phyloP scores from a whole-genome alignment of 306 rosid species.

The Cucurbita maxima region DNA sequence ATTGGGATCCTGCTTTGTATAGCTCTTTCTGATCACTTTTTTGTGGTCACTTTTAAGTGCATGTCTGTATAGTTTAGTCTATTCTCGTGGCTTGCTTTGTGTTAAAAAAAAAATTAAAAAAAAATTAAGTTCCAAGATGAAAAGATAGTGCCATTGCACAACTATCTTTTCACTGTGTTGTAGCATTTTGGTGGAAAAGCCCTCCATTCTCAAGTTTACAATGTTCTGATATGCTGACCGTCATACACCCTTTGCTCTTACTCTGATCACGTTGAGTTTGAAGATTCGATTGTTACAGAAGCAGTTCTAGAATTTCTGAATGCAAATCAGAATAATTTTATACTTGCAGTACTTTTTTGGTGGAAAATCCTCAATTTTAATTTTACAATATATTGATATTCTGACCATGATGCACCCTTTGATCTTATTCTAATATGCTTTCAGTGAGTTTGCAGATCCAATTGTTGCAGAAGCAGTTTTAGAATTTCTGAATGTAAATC shows the following conservation, averaged over 20 bases:
- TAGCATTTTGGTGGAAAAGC: neutral
- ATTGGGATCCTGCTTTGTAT: neutral
- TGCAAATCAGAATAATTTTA: slow-evolving; percentile 53
- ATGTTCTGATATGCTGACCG: neutral
- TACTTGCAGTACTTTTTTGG: slow-evolving; percentile 2
- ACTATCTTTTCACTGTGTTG: neutral
- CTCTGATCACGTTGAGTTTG: slow-evolving; percentile 59
- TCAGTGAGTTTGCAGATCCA: slow-evolving; percentile 93
- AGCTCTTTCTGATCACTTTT: neutral
- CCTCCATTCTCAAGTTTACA: neutral
- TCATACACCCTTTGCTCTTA: neutral
- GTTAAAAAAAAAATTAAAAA: neutral
- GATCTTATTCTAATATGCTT: slow-evolving; percentile 17
- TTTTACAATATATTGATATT: neutral
- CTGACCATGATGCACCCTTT: neutral
- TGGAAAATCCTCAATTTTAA: neutral
- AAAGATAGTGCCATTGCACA: neutral
- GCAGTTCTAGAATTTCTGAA: slow-evolving; percentile 69
- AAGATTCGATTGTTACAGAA: slow-evolving; percentile 72
- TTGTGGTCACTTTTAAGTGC: neutral
- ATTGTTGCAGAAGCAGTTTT: slow-evolving; percentile 70
- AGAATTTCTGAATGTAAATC: slow-evolving; percentile 59
- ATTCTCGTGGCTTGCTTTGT: neutral
- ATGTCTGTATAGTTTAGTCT: neutral
- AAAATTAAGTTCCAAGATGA: neutral